Evolutionary conservation across 2,329 filamentous ascomycete genomes (phyloP).

Genomic region (Exserohilum turcica): DNA sequence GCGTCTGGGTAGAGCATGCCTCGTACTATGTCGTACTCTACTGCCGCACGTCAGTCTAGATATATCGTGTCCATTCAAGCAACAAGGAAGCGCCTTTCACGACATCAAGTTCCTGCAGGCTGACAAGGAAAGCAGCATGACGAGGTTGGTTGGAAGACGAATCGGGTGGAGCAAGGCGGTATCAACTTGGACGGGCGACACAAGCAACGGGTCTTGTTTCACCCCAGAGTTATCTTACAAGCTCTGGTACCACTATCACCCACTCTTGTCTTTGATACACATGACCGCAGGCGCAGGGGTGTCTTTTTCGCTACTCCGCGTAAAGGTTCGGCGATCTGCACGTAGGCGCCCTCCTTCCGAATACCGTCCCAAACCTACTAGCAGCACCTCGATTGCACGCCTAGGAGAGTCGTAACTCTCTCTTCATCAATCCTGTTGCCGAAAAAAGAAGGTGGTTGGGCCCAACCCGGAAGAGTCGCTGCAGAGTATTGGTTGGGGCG

Average conservation of each 20-base stretch:
- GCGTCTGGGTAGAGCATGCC: constrained; percentile 18
- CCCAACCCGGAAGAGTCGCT: background rate
- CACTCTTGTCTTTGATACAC: constrained; percentile 22
- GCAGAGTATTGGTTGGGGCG: constrained; percentile 9
- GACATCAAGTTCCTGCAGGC: constrained; percentile 32
- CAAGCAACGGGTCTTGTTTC: constrained; percentile 39
- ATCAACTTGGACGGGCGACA: constrained; percentile 29
- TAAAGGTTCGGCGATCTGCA: constrained; percentile 18
- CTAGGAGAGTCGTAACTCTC: background rate
- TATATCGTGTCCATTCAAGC: constrained; percentile 31
- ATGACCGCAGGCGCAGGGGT: constrained; percentile 36
- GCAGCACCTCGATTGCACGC: constrained; percentile 8
- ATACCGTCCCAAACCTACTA: constrained; percentile 2
- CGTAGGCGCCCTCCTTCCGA: constrained; percentile 28
- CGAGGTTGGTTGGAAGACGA: constrained; percentile 28
- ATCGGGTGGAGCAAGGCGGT: constrained; percentile 26
- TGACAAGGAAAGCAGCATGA: constrained; percentile 27
- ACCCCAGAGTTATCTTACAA: constrained; percentile 29
- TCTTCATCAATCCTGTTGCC: constrained; percentile 2
- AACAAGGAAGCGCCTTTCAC: constrained; percentile 22
- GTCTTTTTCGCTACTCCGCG: constrained; percentile 9
- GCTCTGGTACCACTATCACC: constrained; percentile 25
- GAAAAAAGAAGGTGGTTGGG: constrained; percentile 1
- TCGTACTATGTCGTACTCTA: constrained; percentile 31
- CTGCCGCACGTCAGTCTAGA: constrained; percentile 35